Evolutionary conservation across 139 green algal genomes (phyloP), one percentile per base, ranked within the genome.

Genomic region (Chlorella sp.): DNA sequence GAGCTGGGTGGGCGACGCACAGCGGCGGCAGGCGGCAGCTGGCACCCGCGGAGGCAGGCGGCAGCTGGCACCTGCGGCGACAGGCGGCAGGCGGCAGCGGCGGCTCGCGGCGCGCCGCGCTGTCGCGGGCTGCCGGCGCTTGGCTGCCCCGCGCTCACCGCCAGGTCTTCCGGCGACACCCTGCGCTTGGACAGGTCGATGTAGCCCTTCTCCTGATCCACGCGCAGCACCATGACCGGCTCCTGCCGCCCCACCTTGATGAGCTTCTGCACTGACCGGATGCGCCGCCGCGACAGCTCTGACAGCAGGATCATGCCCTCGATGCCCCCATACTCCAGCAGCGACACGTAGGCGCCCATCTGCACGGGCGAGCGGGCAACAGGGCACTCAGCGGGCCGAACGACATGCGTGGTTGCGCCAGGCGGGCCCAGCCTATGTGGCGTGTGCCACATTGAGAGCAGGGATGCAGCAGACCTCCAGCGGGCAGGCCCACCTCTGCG

Each of bases 131-230:
- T 62, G 8, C 53, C 14, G 53, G 23, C 31, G 53, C 53, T 62
- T 62, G 53, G 14, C 19, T 62, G 12, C 53, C 53, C 53, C 53
- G 31, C 41, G 36, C 75, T 70, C 46, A 82, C 80, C 27, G 79
- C 68, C n/a, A 98, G 77, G 64, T 99, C 96, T 82, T 99, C 96
- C 14, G 92, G 88, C 7, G 83, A 89, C 36, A 99, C 96, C n/a
- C 96, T 90, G 64, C 96, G 82, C 81, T 99, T 99, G 45, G 94
- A 98, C 31, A 99, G 79, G 73, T 99, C 96, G 66, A 99, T 99
- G 90, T 99, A 99, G 0, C 96, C 96, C 84, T 99, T 99, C 73
- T 99, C 95, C 74, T 98, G 97, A 85, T 99, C 96, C 72, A 99
- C 96, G 83, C 96, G 92, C 53, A 99, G 89, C 69, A 99, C 96